Evolutionary conservation across 805 yeast genomes (phyloP), one percentile per base, ranked within the genome.

Genomic region (Suhomyces sp.): DNA sequence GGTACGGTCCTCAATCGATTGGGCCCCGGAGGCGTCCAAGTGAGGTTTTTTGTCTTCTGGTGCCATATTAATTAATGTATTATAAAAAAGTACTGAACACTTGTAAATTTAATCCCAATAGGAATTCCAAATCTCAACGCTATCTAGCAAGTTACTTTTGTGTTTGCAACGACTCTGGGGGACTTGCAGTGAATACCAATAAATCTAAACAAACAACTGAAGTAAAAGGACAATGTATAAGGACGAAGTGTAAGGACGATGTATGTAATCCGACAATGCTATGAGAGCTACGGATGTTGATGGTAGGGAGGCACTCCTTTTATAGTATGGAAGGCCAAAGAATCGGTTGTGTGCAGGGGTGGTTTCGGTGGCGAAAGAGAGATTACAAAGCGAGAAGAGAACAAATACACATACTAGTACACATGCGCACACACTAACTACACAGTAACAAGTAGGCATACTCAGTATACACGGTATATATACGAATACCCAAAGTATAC

Each of bases 1-100:
- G 50, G 97, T 90, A 60, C 80, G 83, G 57, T 79, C 81, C 62
- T 85, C 89, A 42, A 76, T 76, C 52, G 69, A 62, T 45, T 79
- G 80, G 47, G 82, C 80, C 49, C 94, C 94, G 49, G 91, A 84
- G 59, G 87, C 90, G 59, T 75, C 80, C 58, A 73, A 64, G 56
- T 71, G 69, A 22, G 71, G 69, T 62, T 74, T 73, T 58, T 72
- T 69, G 50, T 63, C 60, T 33, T 51, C 62, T 36, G 59, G 24
- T 38, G 42, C 42, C 45, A 38, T 38, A 10, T 4, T 12, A 36
- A 29, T 17, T 17, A 8, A 19, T 47, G 22, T 24, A 27, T 26
- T 29, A 5, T 19, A 19, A 27, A 47, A 33, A 19, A 36, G 19
- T 38, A 19, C 9, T 26, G 15, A 45, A 24, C 47, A 24, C 47